phyloP scores from a whole-genome alignment of 345 rosid genomes.

The Hibiscus trionum region DNA sequence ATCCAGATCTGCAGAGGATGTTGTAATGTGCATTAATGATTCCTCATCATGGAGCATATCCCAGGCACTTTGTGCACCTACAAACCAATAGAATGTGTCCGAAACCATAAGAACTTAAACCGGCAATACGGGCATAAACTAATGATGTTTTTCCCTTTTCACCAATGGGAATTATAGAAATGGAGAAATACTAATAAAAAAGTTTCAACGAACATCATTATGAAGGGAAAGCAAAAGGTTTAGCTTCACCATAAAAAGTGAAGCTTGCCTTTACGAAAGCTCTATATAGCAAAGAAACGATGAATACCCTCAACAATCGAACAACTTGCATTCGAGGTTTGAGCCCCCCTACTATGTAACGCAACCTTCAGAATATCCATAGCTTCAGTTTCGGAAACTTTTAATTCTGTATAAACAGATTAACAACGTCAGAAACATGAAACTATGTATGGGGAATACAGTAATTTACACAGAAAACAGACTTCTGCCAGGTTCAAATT shows the following conservation, averaged over 20 bases:
- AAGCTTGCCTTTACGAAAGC: neutral
- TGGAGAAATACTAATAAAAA: neutral
- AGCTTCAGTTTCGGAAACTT: slow-evolving; percentile 54
- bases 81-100: neutral
- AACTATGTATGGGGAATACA: neutral
- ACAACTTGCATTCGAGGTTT: slow-evolving; percentile 17
- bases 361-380: slow-evolving; percentile 43
- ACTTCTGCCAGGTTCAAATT: neutral
- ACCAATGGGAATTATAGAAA: neutral
- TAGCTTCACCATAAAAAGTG: neutral
- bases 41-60: slow-evolving; percentile 78
- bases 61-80: slow-evolving; percentile 90
- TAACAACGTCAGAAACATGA: neutral
- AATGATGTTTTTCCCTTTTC: neutral
- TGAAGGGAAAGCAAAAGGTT: neutral
- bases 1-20: slow-evolving; percentile 79
- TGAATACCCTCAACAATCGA: slow-evolving; percentile 39
- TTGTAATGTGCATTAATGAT: slow-evolving; percentile 54
- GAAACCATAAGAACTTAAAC: neutral
- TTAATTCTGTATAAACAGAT: slow-evolving; percentile 31
- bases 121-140: neutral
- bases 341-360: slow-evolving; percentile 18
- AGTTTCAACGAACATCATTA: neutral
- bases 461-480: neutral
- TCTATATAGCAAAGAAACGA: slow-evolving; percentile 1